phyloP scores from a whole-genome alignment of 2,329 filamentous ascomycete species.

The Cordyceps tenuipes region DNA sequence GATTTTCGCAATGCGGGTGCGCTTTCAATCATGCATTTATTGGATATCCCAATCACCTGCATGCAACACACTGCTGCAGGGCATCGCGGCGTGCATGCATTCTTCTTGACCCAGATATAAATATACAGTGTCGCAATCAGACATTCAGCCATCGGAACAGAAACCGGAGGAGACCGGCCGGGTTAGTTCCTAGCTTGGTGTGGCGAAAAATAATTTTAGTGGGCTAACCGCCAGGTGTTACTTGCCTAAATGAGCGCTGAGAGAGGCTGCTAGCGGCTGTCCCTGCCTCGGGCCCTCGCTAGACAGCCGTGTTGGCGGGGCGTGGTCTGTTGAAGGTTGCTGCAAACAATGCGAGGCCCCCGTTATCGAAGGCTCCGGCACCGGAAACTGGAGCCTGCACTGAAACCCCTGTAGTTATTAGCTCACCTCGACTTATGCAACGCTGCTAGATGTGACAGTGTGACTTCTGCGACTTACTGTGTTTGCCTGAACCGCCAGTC shows the following conservation, averaged over 20 bases:
- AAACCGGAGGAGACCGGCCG: conserved; percentile 9
- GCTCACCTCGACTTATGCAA: conserved; percentile 9
- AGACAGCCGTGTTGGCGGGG: background rate
- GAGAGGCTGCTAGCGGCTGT: background rate
- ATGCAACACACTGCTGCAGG: background rate
- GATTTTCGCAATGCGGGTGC: background rate
- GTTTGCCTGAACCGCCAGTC: background rate
- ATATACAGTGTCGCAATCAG: background rate
- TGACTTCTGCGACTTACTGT: conserved; percentile 4
- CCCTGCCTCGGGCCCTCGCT: background rate
- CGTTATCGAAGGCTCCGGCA: conserved; percentile 6
- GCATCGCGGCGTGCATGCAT: background rate
- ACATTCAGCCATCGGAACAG: conserved; percentile 1
- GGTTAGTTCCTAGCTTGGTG: background rate
- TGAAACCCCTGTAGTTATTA: background rate
- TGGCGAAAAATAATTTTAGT: conserved; percentile 3
- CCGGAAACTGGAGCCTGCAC: conserved; percentile 6
- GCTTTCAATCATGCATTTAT: background rate
- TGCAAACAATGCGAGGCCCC: background rate
- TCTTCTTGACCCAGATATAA: background rate
- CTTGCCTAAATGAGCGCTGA: background rate
- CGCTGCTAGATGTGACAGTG: conserved; percentile 13
- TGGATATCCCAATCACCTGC: background rate
- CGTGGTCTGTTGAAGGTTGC: background rate
- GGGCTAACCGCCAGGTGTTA: background rate